A percentile compares a stretch with the other conserved stretches of the same genome.
These are phyloP conservation scores for Ascochyta koolunga DNA, from an alignment of 2,329 filamentous ascomycete genomes.

Conservation along the genomic window DNA sequence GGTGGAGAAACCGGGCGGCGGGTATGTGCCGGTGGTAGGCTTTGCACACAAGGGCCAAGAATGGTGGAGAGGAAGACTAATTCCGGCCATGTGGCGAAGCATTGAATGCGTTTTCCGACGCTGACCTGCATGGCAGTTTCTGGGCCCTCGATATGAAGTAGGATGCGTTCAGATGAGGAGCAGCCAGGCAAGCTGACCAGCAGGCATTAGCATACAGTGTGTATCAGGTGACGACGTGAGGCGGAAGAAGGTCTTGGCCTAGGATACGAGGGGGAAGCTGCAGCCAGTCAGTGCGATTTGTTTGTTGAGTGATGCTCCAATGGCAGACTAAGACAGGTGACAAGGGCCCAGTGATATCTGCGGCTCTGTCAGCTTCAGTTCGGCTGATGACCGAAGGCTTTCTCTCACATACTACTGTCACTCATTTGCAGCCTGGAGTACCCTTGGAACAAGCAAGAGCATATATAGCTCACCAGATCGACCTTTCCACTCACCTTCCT, in stretches of 20 bases:
- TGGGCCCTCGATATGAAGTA: constrained; percentile 28
- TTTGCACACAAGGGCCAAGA: background rate
- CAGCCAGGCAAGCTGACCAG: constrained; percentile 32
- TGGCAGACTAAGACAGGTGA: constrained; percentile 17
- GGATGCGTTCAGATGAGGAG: constrained; percentile 21
- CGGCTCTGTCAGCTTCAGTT: constrained; percentile 40
- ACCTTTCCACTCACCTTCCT: background rate
- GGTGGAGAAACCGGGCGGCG: constrained; percentile 2
- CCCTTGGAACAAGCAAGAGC: background rate
- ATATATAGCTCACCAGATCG: constrained; percentile 7
- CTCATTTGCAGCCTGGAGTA: constrained; percentile 2
- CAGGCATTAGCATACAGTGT: constrained; percentile 25
- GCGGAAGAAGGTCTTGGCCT: constrained; percentile 21
- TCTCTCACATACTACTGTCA: constrained; percentile 3
- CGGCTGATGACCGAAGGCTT: constrained; percentile 7
- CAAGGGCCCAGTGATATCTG: constrained; percentile 28
- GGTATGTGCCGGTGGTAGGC: constrained; percentile 11
- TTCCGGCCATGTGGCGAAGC: constrained; percentile 36
- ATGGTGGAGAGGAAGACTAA: constrained; percentile 2
- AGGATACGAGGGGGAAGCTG: constrained; percentile 26
- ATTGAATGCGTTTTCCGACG: constrained; percentile 28
- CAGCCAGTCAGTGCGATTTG: constrained; percentile 22
- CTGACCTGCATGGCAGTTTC: constrained; percentile 20
- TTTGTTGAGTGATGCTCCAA: constrained; percentile 13
- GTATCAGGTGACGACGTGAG: constrained; percentile 33